Conservation (phyloP, 192 early-diverging fungal genomes). For the Allomyces javanicus region DNA sequence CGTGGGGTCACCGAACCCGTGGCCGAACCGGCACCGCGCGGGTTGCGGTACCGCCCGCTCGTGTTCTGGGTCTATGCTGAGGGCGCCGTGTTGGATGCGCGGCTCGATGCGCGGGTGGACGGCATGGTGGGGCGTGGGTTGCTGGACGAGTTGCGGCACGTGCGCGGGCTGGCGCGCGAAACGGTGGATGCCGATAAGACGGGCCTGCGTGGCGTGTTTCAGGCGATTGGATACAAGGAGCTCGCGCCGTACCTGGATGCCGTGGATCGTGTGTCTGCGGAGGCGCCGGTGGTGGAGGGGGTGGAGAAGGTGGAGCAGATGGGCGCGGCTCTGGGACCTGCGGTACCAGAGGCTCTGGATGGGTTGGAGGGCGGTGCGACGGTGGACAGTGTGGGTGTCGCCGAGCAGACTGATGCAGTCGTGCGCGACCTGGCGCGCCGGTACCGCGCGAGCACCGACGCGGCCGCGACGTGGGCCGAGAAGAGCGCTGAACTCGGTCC, state of each 20-base stretch:
- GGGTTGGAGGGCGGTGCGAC: slow-evolving; percentile 2
- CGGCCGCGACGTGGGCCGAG: too few species aligned
- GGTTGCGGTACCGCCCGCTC: slow-evolving; percentile 44
- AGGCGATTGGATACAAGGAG: slow-evolving; percentile 64
- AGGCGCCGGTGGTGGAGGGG: background rate
- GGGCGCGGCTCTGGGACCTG: slow-evolving; percentile 6
- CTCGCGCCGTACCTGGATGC: slow-evolving; percentile 50
- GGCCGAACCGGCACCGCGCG: slow-evolving; percentile 56
- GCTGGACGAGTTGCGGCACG: slow-evolving; percentile 30
- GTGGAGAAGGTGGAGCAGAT: background rate
- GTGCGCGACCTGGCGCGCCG: background rate
- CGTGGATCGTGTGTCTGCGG: slow-evolving; percentile 6
- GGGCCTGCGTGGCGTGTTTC: slow-evolving; percentile 4
- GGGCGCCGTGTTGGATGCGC: slow-evolving; percentile 35
- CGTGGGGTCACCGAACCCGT: slow-evolving; percentile 21
- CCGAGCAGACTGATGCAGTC: background rate
- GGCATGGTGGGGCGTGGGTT: slow-evolving; percentile 56
- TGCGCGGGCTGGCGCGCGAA: slow-evolving; percentile 16
- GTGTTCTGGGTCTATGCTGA: slow-evolving; percentile 83
- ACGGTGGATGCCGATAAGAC: slow-evolving; percentile 7
- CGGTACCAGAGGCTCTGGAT: background rate
- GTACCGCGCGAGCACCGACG: too few species aligned
- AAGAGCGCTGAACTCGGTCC: too few species aligned
- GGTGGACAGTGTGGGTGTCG: background rate
- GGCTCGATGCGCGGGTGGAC: slow-evolving; percentile 67